Evolutionary conservation across 805 yeast genomes (phyloP), one percentile per base, ranked within the genome.

Genomic region (Starmerella scarabaei): DNA sequence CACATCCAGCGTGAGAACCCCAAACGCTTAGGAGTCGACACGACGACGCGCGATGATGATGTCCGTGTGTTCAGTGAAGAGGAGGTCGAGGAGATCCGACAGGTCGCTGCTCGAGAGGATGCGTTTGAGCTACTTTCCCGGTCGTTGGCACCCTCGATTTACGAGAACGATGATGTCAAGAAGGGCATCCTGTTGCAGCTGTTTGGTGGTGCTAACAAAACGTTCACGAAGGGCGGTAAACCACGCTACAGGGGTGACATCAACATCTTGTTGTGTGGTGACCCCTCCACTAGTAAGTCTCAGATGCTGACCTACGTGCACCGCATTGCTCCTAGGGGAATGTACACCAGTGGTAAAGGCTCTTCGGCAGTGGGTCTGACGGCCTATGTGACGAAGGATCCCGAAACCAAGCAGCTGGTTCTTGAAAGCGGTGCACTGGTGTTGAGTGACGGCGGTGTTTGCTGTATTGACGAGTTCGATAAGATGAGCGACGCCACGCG

Each of bases 351-450:
- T 1, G 99, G 99, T 61, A 91, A 91, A 55, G 98, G 98, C 37
- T 85, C 96, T 1, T 91, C 98, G 24, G 99, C 99, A 0, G 99
- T 91, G 36, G 99, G 99, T 68, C 68, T 91, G 55, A 91, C 99
- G 0, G 98, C 99, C 0, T 91, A 91, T 58, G 79, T 91, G 41
- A 86, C 98, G 7, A 70, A 95, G 55, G 99, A 91, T 58, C 71
- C 81, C 21, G 97, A 91, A 54, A 84, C 97, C 0, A 81, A 76
- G 54, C 98, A 91, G 59, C 63, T 88, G 36, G 98, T 91, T 3
- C 68, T 91, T 38, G 99, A 91, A 58, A 73, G 85, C 53, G 99
- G 99, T 59, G 99, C 99, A 0, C 68, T 91, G 48, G 97, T 91
- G 12, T 67, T 91, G 33, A 83, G 95, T 8, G 98, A 91, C 62